Percentiles rank a stretch among this genome's conserved stretches.
Conservation (phyloP, 2,329 filamentous ascomycete genomes). For the Claviceps spartinae region DNA sequence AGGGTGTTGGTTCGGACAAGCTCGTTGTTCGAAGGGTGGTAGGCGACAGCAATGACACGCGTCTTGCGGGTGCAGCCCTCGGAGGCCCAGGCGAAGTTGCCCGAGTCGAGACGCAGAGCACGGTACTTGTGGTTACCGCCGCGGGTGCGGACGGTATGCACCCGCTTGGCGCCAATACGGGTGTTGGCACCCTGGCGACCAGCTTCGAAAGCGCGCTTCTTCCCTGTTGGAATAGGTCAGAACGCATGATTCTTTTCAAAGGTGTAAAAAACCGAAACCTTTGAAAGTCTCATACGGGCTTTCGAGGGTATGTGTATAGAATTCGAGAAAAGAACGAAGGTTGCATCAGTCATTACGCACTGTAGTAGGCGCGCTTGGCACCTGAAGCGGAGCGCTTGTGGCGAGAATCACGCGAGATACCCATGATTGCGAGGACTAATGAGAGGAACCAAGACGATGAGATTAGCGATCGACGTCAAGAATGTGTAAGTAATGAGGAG, state of each 20-base stretch:
- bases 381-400: slow-evolving; percentile 99
- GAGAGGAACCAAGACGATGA: slow-evolving; percentile 11
- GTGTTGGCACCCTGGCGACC: slow-evolving; percentile 99
- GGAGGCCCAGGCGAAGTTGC: slow-evolving; percentile 99
- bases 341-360: slow-evolving; percentile 37
- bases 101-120: slow-evolving; percentile 92
- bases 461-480: slow-evolving; percentile 8
- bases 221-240: slow-evolving; percentile 63
- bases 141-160: slow-evolving; percentile 93
- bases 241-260: slow-evolving; percentile 43
- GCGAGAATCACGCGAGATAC: slow-evolving; percentile 99
- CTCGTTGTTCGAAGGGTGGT: slow-evolving; percentile 99
- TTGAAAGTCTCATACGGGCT: slow-evolving; percentile 44
- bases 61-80: slow-evolving; percentile 98
- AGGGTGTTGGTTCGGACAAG: slow-evolving; percentile 99
- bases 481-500: neutral
- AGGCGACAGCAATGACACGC: slow-evolving; percentile 95
- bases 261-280: neutral
- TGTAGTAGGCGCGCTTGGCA: slow-evolving; percentile 92
- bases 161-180: slow-evolving; percentile 93
- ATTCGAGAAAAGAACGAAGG: slow-evolving; percentile 6
- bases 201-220: slow-evolving; percentile 99
- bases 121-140: slow-evolving; percentile 99
- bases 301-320: slow-evolving; percentile 30
- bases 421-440: slow-evolving; percentile 70